Percentiles rank a stretch among this genome's conserved stretches.
Evolutionary conservation across 2,329 filamentous ascomycete species (phyloP).

Genomic region (Cordyceps cateniannulata): DNA sequence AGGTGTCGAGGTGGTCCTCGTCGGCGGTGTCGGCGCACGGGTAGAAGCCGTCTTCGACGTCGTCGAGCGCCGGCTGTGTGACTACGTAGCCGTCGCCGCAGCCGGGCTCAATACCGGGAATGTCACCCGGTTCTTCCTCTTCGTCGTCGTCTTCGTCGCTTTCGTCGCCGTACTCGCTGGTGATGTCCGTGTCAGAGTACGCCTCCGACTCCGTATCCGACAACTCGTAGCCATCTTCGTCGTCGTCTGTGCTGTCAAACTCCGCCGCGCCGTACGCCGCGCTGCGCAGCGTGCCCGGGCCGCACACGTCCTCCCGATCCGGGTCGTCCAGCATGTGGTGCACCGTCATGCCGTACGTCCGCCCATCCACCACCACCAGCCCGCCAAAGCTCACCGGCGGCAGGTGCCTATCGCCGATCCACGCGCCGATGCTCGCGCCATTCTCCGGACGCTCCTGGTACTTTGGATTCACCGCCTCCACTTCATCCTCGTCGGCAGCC

Average conservation of each 20-base stretch:
- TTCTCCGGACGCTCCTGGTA: conserved; percentile 76
- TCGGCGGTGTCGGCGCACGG: conserved; percentile 64
- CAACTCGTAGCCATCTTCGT: conserved; percentile 50
- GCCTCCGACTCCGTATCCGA: conserved; percentile 55
- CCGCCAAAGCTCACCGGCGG: conserved; percentile 90
- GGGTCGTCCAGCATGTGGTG: conserved; percentile 89
- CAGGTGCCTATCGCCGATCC: conserved; percentile 75
- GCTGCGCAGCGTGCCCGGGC: conserved; percentile 26
- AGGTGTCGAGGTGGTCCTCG: conserved; percentile 77
- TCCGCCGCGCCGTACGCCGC: conserved; percentile 38
- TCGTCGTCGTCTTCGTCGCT: conserved; percentile 46
- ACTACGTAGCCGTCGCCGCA: conserved; percentile 73
- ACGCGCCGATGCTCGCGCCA: conserved; percentile 89
- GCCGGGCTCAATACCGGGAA: conserved; percentile 67
- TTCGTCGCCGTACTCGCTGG: conserved; percentile 44
- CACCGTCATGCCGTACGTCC: conserved; percentile 89
- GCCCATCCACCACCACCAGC: conserved; percentile 75
- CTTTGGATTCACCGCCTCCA: conserved; percentile 57
- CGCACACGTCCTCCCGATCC: conserved; percentile 36
- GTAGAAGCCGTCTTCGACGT: conserved; percentile 78
- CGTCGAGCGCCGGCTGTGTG: conserved; percentile 87
- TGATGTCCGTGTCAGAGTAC: conserved; percentile 44
- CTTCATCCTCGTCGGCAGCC: conserved; percentile 29
- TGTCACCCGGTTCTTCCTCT: conserved; percentile 62
- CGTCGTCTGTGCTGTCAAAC: conserved; percentile 40